These are phyloP conservation scores for Trametes sanguinea DNA, from an alignment of 768 basidiomycete genomes.

Conservation along the genomic window DNA sequence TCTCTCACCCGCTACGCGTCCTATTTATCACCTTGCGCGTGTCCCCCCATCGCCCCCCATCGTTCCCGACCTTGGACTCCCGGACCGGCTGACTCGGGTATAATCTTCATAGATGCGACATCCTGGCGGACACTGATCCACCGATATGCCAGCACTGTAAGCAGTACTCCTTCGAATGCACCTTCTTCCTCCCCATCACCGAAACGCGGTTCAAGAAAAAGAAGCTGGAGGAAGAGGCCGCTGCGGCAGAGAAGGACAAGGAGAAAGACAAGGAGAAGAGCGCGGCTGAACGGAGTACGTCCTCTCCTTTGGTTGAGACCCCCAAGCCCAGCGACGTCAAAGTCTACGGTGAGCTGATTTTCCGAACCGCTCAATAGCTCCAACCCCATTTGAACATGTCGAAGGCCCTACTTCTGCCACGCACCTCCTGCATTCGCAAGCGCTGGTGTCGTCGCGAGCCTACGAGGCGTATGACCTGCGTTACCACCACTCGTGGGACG, in stretches of 20 bases:
- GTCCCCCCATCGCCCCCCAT: conserved; percentile 1
- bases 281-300: conserved; percentile 36
- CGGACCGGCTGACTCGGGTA: conserved; percentile 11
- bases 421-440: conserved; percentile 89
- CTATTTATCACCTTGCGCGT: conserved; percentile 9
- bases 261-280: conserved; percentile 36
- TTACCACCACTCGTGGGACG: conserved; percentile 86
- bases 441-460: conserved; percentile 78
- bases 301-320: conserved; percentile 49
- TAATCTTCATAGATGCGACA: conserved; percentile 65
- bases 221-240: conserved; percentile 71
- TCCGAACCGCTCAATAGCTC: conserved; percentile 4
- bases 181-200: conserved; percentile 97
- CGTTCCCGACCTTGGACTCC: conserved; percentile 13
- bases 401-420: conserved; percentile 85
- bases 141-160: conserved; percentile 93
- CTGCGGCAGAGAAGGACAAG: conserved; percentile 32
- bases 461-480: conserved; percentile 88
- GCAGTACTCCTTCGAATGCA: conserved; percentile 91
- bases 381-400: conserved; percentile 14
- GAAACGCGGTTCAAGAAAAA: conserved; percentile 99
- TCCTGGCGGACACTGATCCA: conserved; percentile 75
- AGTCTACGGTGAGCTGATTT: conserved; percentile 46
- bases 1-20: conserved; percentile 5
- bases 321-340: conserved; percentile 56